phyloP scores from a whole-genome alignment of 192 early-diverging fungal genomes.

The Coemansia sp. region DNA sequence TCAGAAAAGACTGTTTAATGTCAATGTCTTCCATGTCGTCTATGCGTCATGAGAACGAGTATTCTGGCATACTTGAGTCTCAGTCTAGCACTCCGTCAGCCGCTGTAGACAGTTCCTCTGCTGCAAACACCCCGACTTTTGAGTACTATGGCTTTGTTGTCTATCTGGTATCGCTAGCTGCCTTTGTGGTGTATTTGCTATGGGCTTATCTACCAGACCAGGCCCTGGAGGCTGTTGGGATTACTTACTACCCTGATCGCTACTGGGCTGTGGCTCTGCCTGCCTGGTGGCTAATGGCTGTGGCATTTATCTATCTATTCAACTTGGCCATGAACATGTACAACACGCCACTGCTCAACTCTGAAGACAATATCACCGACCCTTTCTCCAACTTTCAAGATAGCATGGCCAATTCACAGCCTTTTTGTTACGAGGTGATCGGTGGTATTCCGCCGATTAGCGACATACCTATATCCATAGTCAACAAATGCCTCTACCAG shows the following conservation, averaged over 20 bases:
- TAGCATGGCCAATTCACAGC: constrained; percentile 17
- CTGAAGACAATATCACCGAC: constrained; percentile 74
- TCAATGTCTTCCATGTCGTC: constrained; percentile 22
- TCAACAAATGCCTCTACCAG: constrained; percentile 70
- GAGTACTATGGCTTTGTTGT: constrained; percentile 90
- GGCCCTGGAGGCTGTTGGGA: constrained; percentile 65
- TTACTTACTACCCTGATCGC: constrained; percentile 84
- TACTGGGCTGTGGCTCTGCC: constrained; percentile 85
- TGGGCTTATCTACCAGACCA: constrained; percentile 85
- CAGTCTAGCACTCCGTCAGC: constrained; percentile 28
- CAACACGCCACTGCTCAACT: constrained; percentile 73
- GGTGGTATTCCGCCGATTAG: constrained; percentile 48
- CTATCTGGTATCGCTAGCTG: constrained; percentile 75
- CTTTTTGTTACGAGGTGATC: constrained; percentile 33
- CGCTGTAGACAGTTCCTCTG: constrained; percentile 9
- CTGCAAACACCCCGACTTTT: constrained; percentile 69
- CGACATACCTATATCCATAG: constrained; percentile 61
- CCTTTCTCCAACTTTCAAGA: constrained; percentile 28
- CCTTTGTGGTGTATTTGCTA: constrained; percentile 71
- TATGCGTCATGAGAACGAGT: constrained; percentile 23
- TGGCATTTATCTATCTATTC: constrained; percentile 71
- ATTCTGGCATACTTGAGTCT: constrained; percentile 18
- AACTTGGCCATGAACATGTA: constrained; percentile 78
- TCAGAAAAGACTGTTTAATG: constrained; percentile 6
- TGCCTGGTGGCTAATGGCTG: constrained; percentile 69